phyloP scores from a whole-genome alignment of 202 grass and related monocot species.

The Hordeum pubiflorum region DNA sequence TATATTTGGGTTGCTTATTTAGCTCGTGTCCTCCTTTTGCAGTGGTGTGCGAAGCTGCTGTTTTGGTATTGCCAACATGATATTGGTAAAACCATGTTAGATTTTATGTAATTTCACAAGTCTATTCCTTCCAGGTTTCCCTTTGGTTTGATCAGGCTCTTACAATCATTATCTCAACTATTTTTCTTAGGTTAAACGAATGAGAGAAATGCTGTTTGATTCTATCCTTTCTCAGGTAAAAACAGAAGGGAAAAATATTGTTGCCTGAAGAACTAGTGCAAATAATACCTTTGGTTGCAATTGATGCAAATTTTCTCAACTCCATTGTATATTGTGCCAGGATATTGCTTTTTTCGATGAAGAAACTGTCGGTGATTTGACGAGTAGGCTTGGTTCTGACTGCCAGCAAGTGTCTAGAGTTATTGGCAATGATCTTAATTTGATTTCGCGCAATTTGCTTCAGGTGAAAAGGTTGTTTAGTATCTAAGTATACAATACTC shows the following conservation, averaged over 20 bases:
- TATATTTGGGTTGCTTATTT: conserved; percentile 24
- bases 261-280: neutral
- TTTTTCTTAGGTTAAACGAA: conserved; percentile 65
- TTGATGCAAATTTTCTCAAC: neutral
- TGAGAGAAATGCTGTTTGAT: conserved; percentile 93
- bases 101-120: conserved; percentile 28
- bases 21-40: conserved; percentile 42
- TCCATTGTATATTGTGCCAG: conserved; percentile 33
- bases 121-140: neutral
- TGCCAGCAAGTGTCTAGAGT: conserved; percentile 98
- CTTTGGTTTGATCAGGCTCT: neutral
- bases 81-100: conserved; percentile 78
- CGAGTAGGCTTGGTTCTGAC: conserved; percentile 95
- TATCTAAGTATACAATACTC: neutral
- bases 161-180: conserved; percentile 12
- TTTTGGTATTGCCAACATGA: conserved; percentile 97
- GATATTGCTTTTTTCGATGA: conserved; percentile 94
- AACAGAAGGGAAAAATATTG: neutral
- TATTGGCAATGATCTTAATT: conserved; percentile 95
- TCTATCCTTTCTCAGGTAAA: conserved; percentile 91
- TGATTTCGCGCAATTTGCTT: conserved; percentile 91
- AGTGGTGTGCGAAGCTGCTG: conserved; percentile 92
- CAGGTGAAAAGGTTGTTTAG: conserved; percentile 44
- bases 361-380: conserved; percentile 97
- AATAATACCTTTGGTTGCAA: neutral